phyloP scores from a whole-genome alignment of 208 protist genomes.

The Acanthamoeba sp. region DNA sequence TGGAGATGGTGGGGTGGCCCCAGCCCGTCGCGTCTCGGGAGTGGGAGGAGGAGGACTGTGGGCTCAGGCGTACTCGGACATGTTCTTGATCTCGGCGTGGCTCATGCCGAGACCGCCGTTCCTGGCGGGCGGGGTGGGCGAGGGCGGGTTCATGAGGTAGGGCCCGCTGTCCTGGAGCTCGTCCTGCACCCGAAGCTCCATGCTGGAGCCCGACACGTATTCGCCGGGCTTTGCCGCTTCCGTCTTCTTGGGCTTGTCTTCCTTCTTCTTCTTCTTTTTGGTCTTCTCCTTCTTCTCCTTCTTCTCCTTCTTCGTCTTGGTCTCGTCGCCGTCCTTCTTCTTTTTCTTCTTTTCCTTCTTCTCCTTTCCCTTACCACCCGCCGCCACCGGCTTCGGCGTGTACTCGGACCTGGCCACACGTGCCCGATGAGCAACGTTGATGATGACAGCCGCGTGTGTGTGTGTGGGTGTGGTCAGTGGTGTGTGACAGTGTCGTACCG shows the following conservation, averaged over 20 bases:
- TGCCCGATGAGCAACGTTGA: not conserved
- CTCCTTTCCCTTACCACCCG: not conserved
- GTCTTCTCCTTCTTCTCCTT: not conserved
- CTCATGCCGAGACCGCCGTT: not conserved
- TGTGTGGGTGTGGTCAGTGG: not conserved
- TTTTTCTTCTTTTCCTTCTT: not conserved
- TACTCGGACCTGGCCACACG: not conserved
- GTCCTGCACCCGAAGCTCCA: not conserved
- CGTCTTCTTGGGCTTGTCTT: not conserved
- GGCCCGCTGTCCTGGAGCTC: not conserved
- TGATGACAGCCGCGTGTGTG: not conserved
- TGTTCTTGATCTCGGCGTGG: conserved; percentile 3
- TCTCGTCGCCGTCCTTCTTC: not conserved
- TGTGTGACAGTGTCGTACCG: not conserved
- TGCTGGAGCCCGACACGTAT: too few species aligned
- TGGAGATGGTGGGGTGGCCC: too few species aligned
- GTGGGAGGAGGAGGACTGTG: too few species aligned
- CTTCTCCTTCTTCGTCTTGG: not conserved
- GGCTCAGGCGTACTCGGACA: conserved; percentile 9
- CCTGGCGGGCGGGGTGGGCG: not conserved
- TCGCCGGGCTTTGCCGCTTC: not conserved
- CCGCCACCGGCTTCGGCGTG: not conserved
- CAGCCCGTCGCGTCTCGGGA: too few species aligned
- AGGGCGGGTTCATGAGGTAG: not conserved
- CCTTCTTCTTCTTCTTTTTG: not conserved